Conservation (phyloP, 306 rosid genomes). For the Cucurbita pepo region DNA sequence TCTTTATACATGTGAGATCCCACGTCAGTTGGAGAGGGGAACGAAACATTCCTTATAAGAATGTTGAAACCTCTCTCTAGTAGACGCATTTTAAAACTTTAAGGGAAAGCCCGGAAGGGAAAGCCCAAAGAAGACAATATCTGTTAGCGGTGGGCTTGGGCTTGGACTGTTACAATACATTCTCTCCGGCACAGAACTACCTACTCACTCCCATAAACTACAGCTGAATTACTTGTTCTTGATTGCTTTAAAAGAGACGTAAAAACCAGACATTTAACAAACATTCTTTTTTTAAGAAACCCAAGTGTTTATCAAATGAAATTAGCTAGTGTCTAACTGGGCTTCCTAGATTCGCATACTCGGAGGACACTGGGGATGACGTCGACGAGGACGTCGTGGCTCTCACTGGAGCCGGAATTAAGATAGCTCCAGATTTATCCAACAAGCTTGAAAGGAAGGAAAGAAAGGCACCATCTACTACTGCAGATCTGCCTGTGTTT, state of each 20-base stretch:
- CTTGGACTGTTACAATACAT: no score
- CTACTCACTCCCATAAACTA: no score
- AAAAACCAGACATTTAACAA: neutral
- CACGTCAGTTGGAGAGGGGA: no score
- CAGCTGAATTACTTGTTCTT: neutral
- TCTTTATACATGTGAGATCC: neutral
- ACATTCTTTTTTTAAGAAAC: neutral
- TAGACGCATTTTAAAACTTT: no score
- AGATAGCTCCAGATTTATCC: slow-evolving; percentile 5
- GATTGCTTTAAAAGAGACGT: neutral
- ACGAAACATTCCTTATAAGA: no score
- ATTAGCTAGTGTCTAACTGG: neutral
- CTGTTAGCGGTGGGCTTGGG: no score
- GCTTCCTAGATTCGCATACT: neutral
- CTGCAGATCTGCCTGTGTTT: slow-evolving; percentile 25
- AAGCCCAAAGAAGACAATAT: no score
- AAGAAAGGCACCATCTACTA: slow-evolving; percentile 23
- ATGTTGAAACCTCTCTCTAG: no score
- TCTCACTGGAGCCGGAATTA: slow-evolving; percentile 46
- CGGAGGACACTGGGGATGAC: slow-evolving; percentile 64
- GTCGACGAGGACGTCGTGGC: slow-evolving; percentile 77
- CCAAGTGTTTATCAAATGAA: neutral
- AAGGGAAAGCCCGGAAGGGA: no score
- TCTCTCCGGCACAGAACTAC: no score
- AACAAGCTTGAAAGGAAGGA: slow-evolving; percentile 32